Evolutionary conservation across 2,329 filamentous ascomycete species (phyloP).

Genomic region (Scedosporium dehoogii): DNA sequence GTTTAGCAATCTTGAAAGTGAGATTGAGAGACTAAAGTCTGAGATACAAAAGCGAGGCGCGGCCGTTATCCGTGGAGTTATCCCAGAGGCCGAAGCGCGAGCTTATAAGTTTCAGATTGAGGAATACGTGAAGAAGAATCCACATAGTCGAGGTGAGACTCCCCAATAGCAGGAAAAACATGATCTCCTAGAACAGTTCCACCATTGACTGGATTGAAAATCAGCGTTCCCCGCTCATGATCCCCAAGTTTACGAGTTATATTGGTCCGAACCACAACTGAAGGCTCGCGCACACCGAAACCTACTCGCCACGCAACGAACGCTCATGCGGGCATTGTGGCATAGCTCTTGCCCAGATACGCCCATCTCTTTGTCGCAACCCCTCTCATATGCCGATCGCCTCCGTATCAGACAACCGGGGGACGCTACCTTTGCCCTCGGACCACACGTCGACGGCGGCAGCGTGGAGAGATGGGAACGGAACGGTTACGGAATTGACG

Average conservation of each 20-base stretch:
- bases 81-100: conserved; percentile 53
- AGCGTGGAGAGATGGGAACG: conserved; percentile 68
- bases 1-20: conserved; percentile 32
- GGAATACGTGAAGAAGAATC: conserved; percentile 56
- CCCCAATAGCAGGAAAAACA: background rate
- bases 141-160: conserved; percentile 39
- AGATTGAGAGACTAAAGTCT: conserved; percentile 23
- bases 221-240: conserved; percentile 56
- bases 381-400: conserved; percentile 60
- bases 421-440: conserved; percentile 33
- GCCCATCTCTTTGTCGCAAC: conserved; percentile 40
- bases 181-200: background rate
- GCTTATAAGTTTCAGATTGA: conserved; percentile 55
- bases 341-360: conserved; percentile 36
- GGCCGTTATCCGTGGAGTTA: conserved; percentile 54
- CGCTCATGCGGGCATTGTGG: conserved; percentile 60
- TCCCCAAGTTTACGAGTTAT: conserved; percentile 66
- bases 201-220: conserved; percentile 8
- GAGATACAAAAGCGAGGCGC: conserved; percentile 53
- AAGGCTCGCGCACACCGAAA: conserved; percentile 57
- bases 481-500: conserved; percentile 53
- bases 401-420: conserved; percentile 63
- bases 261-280: conserved; percentile 63
- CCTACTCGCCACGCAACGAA: conserved; percentile 49
- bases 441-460: conserved; percentile 59